Evolutionary conservation across 1,284 basidiomycete species (phyloP).

Genomic region (Anthracocystis panici-leucophaei): DNA sequence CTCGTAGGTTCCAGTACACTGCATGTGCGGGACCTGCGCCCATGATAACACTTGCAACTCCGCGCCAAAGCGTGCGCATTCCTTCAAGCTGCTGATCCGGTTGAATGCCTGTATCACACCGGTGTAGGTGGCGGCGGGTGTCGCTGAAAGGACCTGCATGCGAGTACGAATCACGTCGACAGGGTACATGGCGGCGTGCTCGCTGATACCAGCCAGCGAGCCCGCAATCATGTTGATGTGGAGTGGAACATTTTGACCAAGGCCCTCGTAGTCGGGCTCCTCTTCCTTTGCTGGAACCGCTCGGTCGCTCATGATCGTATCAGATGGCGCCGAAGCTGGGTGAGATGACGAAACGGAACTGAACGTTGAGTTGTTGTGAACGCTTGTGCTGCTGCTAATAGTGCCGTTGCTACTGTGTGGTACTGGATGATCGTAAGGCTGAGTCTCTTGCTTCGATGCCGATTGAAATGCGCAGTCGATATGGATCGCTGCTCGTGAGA

Average conservation of each 20-base stretch:
- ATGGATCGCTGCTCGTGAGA: constrained; percentile 13
- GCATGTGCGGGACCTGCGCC: constrained; percentile 99
- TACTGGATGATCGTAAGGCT: constrained; percentile 4
- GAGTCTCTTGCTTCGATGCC: constrained; percentile 17
- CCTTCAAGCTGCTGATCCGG: constrained; percentile 92
- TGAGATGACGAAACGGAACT: background rate
- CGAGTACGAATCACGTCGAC: constrained; percentile 99
- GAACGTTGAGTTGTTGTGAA: background rate
- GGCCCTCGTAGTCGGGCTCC: constrained; percentile 68
- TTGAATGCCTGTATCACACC: constrained; percentile 88
- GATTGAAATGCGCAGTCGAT: constrained; percentile 33
- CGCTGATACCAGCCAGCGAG: constrained; percentile 95
- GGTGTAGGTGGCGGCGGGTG: constrained; percentile 86
- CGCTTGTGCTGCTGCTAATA: background rate
- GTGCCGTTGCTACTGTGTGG: background rate
- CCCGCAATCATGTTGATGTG: constrained; percentile 95
- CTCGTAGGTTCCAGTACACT: constrained; percentile 93
- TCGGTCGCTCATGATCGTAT: constrained; percentile 40
- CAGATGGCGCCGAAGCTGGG: constrained; percentile 3
- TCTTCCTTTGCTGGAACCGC: constrained; percentile 52
- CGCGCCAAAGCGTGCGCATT: constrained; percentile 89
- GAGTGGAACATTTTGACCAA: constrained; percentile 63
- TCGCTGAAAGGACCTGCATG: constrained; percentile 92
- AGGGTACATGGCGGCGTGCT: constrained; percentile 99
- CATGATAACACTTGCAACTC: constrained; percentile 95